Conservation (phyloP, 768 basidiomycete species). For the Calocybe indica region DNA sequence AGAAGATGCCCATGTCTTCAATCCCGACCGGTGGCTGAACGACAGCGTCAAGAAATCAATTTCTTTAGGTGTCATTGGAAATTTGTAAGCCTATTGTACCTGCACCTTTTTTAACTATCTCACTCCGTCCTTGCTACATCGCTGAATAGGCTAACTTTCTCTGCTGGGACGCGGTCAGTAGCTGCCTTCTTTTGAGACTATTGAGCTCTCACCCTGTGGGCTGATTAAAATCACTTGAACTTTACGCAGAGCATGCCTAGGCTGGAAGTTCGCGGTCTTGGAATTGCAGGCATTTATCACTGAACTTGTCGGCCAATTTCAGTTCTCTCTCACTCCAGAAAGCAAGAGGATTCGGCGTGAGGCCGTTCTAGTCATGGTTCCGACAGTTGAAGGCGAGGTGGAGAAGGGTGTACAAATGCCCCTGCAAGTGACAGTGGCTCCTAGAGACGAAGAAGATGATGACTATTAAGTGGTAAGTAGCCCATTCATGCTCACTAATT, state of each 20-base stretch:
- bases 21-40: slow-evolving; percentile 45
- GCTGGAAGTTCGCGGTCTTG: slow-evolving; percentile 35
- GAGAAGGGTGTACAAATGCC: slow-evolving; percentile 38
- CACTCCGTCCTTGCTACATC: neutral
- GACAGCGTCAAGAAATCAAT: slow-evolving; percentile 33
- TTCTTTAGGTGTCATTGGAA: slow-evolving; percentile 42
- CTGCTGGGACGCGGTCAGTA: slow-evolving; percentile 24
- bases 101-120: slow-evolving; percentile 1
- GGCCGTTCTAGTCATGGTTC: slow-evolving; percentile 33
- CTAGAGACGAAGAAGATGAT: slow-evolving; percentile 11
- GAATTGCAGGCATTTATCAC: slow-evolving; percentile 58
- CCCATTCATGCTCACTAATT: too few relatives aligned
- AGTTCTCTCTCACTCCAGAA: slow-evolving; percentile 38
- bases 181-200: neutral
- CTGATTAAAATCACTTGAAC: neutral
- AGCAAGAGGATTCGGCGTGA: slow-evolving; percentile 30
- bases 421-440: slow-evolving; percentile 27
- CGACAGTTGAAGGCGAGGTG: slow-evolving; percentile 34
- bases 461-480: too few relatives aligned
- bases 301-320: slow-evolving; percentile 47
- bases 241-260: slow-evolving; percentile 24
- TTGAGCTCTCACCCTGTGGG: neutral
- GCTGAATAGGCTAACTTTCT: slow-evolving; percentile 20
- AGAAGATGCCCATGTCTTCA: slow-evolving; percentile 37
- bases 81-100: slow-evolving; percentile 27